phyloP scores from a whole-genome alignment of 495 filamentous ascomycete genomes.

The Daldinia loculata region DNA sequence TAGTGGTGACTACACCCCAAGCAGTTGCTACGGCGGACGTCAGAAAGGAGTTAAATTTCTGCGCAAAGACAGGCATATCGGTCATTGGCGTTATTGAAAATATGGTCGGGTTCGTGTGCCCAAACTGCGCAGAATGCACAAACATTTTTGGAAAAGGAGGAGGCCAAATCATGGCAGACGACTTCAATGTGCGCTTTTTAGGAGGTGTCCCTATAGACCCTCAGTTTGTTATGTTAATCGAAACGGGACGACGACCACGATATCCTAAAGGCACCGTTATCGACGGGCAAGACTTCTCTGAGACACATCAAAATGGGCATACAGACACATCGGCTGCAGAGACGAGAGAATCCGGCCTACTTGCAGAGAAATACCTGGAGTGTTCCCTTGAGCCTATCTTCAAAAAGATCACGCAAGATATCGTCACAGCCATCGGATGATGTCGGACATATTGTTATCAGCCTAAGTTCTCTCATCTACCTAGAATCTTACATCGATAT shows the following conservation, averaged over 20 bases:
- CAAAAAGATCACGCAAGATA: conserved; percentile 67
- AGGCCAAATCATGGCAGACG: conserved; percentile 86
- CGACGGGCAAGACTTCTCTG: conserved; percentile 56
- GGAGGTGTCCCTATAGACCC: conserved; percentile 91
- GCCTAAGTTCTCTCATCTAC: conserved; percentile 39
- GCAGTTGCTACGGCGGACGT: conserved; percentile 93
- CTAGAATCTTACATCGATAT: conserved; percentile 25
- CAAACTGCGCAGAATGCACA: conserved; percentile 91
- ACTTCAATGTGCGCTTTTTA: conserved; percentile 84
- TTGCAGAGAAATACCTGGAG: conserved; percentile 80
- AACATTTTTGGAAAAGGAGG: conserved; percentile 92
- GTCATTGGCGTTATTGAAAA: conserved; percentile 95
- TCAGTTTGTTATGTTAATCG: conserved; percentile 64
- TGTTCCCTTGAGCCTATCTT: conserved; percentile 82
- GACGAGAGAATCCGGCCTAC: conserved; percentile 59
- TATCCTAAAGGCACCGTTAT: conserved; percentile 61
- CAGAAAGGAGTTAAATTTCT: conserved; percentile 96
- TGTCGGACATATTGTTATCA: conserved; percentile 40
- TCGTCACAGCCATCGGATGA: conserved; percentile 58
- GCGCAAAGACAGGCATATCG: conserved; percentile 80
- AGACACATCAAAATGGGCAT: conserved; percentile 32
- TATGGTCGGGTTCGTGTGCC: conserved; percentile 97
- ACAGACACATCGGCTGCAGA: conserved; percentile 40
- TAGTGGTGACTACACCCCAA: conserved; percentile 96
- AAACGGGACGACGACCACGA: conserved; percentile 59